Evolutionary conservation across 2,329 filamentous ascomycete genomes (phyloP).

Genomic region (Periconia digitata): DNA sequence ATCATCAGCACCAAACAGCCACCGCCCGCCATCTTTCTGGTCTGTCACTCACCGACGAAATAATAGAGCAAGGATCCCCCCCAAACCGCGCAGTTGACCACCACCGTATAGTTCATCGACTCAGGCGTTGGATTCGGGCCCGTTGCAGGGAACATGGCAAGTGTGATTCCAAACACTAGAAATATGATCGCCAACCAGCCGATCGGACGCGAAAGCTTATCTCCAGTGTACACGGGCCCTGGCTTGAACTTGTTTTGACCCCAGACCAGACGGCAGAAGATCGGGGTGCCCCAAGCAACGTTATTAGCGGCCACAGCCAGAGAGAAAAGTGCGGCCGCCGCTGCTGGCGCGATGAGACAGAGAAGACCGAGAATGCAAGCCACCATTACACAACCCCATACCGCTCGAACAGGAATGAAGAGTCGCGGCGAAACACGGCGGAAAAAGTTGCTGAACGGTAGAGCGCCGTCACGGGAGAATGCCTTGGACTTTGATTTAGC

Average conservation of each 20-base stretch:
- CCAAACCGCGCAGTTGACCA: constrained; percentile 63
- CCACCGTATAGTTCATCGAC: constrained; percentile 65
- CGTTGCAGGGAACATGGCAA: constrained; percentile 61
- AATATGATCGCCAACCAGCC: constrained; percentile 58
- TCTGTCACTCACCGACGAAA: constrained; percentile 15
- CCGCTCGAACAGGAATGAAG: constrained; percentile 59
- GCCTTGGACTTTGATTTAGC: constrained; percentile 37
- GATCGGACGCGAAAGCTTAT: constrained; percentile 52
- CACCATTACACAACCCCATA: constrained; percentile 57
- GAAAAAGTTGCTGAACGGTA: constrained; percentile 62
- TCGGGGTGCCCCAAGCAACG: constrained; percentile 61
- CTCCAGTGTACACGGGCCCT: constrained; percentile 62
- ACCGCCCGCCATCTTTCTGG: constrained; percentile 7
- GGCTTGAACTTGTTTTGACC: constrained; percentile 60
- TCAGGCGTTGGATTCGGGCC: constrained; percentile 55
- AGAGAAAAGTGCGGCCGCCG: constrained; percentile 62
- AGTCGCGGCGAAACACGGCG: constrained; percentile 57
- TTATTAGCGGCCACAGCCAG: constrained; percentile 63
- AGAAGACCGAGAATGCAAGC: constrained; percentile 59
- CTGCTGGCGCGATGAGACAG: constrained; percentile 59
- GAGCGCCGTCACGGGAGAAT: constrained; percentile 63
- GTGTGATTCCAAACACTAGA: constrained; percentile 56
- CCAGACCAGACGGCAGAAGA: constrained; percentile 61
- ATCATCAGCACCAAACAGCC: neutral
- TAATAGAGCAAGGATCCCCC: constrained; percentile 59